Base-by-base conservation (phyloP, 202 grass and related monocot genomes). In the Schoenoplectus tabernaemontani region DNA sequence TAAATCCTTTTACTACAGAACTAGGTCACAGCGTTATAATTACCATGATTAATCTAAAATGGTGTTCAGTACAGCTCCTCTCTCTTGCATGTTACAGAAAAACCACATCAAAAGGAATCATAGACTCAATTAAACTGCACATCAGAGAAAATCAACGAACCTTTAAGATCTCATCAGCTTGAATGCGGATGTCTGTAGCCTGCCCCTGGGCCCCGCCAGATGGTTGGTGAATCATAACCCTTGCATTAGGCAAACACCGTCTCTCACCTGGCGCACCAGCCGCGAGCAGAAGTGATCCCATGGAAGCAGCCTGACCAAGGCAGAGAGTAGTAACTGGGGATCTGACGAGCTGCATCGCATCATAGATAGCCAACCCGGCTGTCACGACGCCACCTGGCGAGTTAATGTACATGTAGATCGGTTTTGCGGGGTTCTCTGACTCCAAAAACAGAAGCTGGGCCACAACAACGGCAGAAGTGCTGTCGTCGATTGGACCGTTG, bases 211-310 rank as follows among this genome's bases (percentile, higher is more conserved):
- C 86, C 20, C 94, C 91, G 5, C 94, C 94, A 3, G 91, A 93
- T 1, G 96, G 96, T 79, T 99, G 96, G 83, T 99, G 96, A 86
- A 99, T 89, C 96, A 99, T 99, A 60, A 99, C 85, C 47, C 92
- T 85, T 4, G 96, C 87, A 59, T 99, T 92, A 0, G 96, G 96
- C 53, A 99, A 87, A 15, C 92, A 90, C 7, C 92, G 87, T 1
- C 96, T 89, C 82, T 99, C 92, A 1, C 96, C 92, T 1, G 65
- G 76, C 2, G 92, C 86, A 17, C 96, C 92, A 1, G 92, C 88
- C 4, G 92, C 86, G 50, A 99, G 92, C 15, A 99, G 86, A 6
- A 99, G 86, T 3, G 96, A 96, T 11, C 85, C 92, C 92, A 96
- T 99, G 58, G 96, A 99, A 0, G 92, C 96, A 7, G 96, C 96